Evolutionary conservation across 495 filamentous ascomycete genomes (phyloP).

Genomic region (Pseudomonodictys pantanalensis): DNA sequence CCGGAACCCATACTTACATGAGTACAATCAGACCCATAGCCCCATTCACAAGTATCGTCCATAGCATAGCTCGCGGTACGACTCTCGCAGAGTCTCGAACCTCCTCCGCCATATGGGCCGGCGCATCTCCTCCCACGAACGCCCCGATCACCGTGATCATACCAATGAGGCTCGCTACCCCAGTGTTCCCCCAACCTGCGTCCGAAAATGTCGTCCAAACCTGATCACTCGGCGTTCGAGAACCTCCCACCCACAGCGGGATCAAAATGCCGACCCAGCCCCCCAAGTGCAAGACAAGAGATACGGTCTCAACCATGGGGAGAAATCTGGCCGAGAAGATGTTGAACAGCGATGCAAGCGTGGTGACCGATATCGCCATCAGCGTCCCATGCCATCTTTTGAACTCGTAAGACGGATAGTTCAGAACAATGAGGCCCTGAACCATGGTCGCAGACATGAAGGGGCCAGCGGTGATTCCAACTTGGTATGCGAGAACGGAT

Average conservation of each 20-base stretch:
- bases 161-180: constrained; percentile 32
- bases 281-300: constrained; percentile 26
- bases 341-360: constrained; percentile 29
- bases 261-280: constrained; percentile 32
- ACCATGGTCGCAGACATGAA: constrained; percentile 26
- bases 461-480: constrained; percentile 20
- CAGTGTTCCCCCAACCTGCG: constrained; percentile 52
- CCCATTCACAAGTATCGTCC: constrained; percentile 16
- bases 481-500: constrained; percentile 33
- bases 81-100: constrained; percentile 21
- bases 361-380: constrained; percentile 20
- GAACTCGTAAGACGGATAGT: constrained; percentile 32
- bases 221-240: constrained; percentile 43
- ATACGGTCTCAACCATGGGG: constrained; percentile 26
- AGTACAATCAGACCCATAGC: constrained; percentile 27
- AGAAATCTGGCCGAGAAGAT: constrained; percentile 21
- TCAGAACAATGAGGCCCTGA: constrained; percentile 31
- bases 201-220: constrained; percentile 55
- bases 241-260: constrained; percentile 22
- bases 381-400: constrained; percentile 37
- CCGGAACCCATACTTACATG: constrained; percentile 5
- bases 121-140: constrained; percentile 32
- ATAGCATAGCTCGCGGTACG: constrained; percentile 26
- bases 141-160: constrained; percentile 17
- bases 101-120: constrained; percentile 33